A percentile compares a stretch with the other conserved stretches of the same genome.
phyloP scores from a whole-genome alignment of 176 grass and related monocot genomes.

The Neostapfia colusana region DNA sequence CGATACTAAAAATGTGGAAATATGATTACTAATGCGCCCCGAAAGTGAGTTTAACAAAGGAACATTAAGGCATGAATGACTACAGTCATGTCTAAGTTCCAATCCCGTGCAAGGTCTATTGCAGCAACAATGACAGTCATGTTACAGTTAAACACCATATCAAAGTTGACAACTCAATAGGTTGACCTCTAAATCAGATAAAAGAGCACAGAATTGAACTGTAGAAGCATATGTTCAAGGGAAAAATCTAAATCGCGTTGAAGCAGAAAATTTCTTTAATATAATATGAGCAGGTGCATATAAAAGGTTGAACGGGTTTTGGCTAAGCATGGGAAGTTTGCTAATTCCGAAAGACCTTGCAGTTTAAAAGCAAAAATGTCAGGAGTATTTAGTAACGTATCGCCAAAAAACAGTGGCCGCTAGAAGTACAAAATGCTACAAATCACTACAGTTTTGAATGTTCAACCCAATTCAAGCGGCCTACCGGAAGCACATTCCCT shows the following conservation, averaged over 20 bases:
- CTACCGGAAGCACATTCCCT: background rate
- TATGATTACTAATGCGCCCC: background rate
- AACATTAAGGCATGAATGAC: slow-evolving; percentile 15
- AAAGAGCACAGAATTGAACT: background rate
- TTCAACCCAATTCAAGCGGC: background rate
- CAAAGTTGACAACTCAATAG: slow-evolving; percentile 11
- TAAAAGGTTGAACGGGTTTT: background rate
- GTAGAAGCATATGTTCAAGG: background rate
- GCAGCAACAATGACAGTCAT: slow-evolving; percentile 5
- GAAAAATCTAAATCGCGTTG: background rate
- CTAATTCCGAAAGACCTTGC: background rate
- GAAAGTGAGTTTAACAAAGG: slow-evolving; percentile 15
- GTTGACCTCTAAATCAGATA: background rate
- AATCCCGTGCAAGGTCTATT: background rate
- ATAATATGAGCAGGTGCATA: background rate
- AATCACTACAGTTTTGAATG: background rate
- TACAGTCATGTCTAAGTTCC: background rate
- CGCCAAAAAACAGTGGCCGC: background rate
- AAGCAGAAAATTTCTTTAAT: background rate
- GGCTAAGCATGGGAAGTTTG: background rate
- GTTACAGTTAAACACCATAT: slow-evolving; percentile 16
- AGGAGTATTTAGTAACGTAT: slow-evolving; percentile 3
- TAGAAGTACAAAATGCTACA: background rate
- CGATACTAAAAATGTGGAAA: slow-evolving; percentile 32
- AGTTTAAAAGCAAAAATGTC: slow-evolving; percentile 5